Evolutionary conservation across 1,284 basidiomycete genomes (phyloP).

Genomic region (Ceratobasidium sp.): DNA sequence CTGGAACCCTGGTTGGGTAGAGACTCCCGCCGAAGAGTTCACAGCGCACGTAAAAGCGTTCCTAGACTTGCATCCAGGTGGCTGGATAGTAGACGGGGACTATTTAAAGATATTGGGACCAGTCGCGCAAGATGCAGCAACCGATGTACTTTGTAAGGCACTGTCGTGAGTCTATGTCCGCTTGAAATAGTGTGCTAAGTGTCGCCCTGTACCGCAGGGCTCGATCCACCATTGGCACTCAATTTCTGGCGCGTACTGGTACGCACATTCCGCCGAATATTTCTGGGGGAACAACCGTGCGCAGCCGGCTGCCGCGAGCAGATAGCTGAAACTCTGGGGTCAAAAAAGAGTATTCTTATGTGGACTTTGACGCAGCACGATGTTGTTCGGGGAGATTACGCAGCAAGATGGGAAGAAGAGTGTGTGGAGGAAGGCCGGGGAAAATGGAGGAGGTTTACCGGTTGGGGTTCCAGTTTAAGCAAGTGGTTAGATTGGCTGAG

Average conservation of each 20-base stretch:
- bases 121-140: conserved; percentile 18
- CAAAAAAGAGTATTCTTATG: conserved; percentile 18
- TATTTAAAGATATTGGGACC: conserved; percentile 5
- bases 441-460: conserved; percentile 36
- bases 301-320: conserved; percentile 25
- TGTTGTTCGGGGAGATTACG: neutral
- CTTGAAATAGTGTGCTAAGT: neutral
- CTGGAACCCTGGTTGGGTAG: conserved; percentile 33
- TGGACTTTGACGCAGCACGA: conserved; percentile 26
- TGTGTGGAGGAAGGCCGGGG: conserved; percentile 19
- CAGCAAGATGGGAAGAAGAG: neutral
- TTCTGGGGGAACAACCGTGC: conserved; percentile 3
- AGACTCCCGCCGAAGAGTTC: conserved; percentile 7
- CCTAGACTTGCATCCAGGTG: conserved; percentile 18
- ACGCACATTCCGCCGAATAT: conserved; percentile 28
- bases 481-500: conserved; percentile 13
- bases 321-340: conserved; percentile 21
- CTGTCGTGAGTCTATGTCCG: too few relatives aligned
- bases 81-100: conserved; percentile 37
- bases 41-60: conserved; percentile 15
- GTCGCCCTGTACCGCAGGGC: neutral
- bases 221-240: conserved; percentile 23
- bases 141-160: conserved; percentile 37
- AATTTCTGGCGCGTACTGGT: conserved; percentile 15
- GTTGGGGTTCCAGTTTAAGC: conserved; percentile 26